These are phyloP conservation scores for Pouteria campechiana DNA, from an alignment of 179 eudicot genomes.

Conservation along the genomic window DNA sequence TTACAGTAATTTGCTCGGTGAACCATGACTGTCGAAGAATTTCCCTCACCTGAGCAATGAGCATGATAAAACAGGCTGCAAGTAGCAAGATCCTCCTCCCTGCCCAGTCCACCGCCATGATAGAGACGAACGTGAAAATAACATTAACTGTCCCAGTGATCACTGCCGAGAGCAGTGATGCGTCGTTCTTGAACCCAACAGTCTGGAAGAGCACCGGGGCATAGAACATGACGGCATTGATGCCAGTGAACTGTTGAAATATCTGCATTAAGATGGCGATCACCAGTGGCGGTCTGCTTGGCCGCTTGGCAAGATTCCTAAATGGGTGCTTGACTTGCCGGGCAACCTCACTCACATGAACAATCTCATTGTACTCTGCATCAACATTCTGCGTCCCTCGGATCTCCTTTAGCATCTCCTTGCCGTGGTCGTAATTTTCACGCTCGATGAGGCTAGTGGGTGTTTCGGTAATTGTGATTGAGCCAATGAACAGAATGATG, in stretches of 20 bases:
- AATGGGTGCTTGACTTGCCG: conserved; percentile 27
- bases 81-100: conserved; percentile 41
- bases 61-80: conserved; percentile 41
- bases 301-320: conserved; percentile 24
- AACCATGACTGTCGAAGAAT: background rate
- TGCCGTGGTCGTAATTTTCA: conserved; percentile 14
- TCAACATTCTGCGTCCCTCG: conserved; percentile 40
- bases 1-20: too few relatives aligned
- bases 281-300: conserved; percentile 29
- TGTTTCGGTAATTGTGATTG: conserved; percentile 37
- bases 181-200: conserved; percentile 35
- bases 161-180: conserved; percentile 36
- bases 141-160: conserved; percentile 38
- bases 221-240: conserved; percentile 52
- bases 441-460: conserved; percentile 39
- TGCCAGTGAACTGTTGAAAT: conserved; percentile 59
- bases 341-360: conserved; percentile 21
- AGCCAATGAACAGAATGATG: conserved; percentile 21
- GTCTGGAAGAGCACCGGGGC: conserved; percentile 54
- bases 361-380: conserved; percentile 22
- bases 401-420: conserved; percentile 17
- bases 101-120: conserved; percentile 30
- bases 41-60: conserved; percentile 21
- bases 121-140: conserved; percentile 28
- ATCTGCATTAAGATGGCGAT: conserved; percentile 28